Evolutionary conservation across 345 rosid genomes (phyloP).

Genomic region (Atalantia buxifolia): DNA sequence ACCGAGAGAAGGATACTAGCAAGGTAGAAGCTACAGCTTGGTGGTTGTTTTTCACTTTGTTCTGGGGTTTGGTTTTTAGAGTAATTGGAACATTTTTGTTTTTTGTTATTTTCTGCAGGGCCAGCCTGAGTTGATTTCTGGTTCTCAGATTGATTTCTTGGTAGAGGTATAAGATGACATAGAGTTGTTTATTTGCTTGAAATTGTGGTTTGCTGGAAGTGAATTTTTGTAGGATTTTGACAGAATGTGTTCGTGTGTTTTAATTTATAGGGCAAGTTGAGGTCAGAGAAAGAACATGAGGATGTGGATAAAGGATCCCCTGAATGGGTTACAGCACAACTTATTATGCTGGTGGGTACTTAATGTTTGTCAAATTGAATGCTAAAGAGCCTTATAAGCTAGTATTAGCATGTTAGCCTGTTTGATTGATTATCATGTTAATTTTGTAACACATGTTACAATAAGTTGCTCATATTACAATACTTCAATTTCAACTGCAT

Average conservation of each 20-base stretch:
- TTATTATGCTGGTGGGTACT: constrained; percentile 58
- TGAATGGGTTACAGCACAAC: constrained; percentile 50
- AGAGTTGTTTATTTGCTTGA: constrained; percentile 17
- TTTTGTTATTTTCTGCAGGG: constrained; percentile 37
- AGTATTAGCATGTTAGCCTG: background rate
- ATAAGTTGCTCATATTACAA: background rate
- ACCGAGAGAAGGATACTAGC: constrained; percentile 38
- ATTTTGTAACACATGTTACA: background rate
- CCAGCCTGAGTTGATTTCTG: constrained; percentile 63
- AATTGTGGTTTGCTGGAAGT: constrained; percentile 5
- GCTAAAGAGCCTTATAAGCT: background rate
- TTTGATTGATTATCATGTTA: background rate
- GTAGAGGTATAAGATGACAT: constrained; percentile 52
- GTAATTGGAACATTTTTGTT: background rate
- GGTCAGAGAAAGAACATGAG: constrained; percentile 9
- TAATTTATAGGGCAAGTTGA: constrained; percentile 41
- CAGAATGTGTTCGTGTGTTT: constrained; percentile 9
- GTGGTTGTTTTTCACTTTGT: background rate
- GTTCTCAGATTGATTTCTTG: constrained; percentile 72
- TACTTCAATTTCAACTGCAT: background rate
- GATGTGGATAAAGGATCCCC: constrained; percentile 34
- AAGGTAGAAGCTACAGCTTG: constrained; percentile 39
- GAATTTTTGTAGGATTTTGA: background rate
- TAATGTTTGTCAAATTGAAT: background rate
- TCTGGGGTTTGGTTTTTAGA: background rate